Percentiles rank a stretch among this genome's conserved stretches.
Evolutionary conservation across 2,329 filamentous ascomycete genomes (phyloP).

Genomic region (Beauveria australis): DNA sequence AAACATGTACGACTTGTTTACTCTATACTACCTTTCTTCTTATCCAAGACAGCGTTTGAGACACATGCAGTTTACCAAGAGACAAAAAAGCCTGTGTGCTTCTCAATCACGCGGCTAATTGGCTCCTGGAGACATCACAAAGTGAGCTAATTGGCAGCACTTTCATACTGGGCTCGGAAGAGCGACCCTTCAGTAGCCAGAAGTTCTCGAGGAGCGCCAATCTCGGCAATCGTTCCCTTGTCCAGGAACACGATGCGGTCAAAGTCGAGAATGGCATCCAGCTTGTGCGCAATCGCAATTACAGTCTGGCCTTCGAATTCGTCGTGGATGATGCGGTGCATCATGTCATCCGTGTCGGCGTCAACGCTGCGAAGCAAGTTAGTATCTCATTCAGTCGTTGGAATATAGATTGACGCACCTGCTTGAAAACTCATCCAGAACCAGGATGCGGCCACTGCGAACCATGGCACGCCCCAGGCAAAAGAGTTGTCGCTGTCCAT

Average conservation of each 20-base stretch:
- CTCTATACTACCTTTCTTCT: neutral
- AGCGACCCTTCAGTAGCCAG: neutral
- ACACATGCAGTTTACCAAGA: neutral
- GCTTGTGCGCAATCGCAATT: conserved; percentile 31
- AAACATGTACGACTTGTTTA: neutral
- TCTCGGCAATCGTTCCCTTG: conserved; percentile 11
- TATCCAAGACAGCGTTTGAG: neutral
- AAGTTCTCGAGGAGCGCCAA: conserved; percentile 2
- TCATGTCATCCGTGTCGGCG: conserved; percentile 23
- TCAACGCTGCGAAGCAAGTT: conserved; percentile 22
- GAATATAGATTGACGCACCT: conserved; percentile 9
- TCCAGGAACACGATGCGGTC: conserved; percentile 59
- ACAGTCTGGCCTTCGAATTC: conserved; percentile 42
- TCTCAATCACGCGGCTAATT: neutral
- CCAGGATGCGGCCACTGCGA: conserved; percentile 24
- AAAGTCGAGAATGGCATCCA: conserved; percentile 41
- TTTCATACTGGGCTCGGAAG: conserved; percentile 6
- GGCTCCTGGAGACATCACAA: neutral
- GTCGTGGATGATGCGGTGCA: conserved; percentile 24
- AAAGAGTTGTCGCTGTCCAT: conserved; percentile 39
- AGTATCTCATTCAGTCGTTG: neutral
- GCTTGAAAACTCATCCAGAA: conserved; percentile 32
- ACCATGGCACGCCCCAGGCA: conserved; percentile 29
- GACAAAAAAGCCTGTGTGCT: neutral
- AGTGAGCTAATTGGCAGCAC: neutral